A percentile compares a stretch with the other conserved stretches of the same genome.
Evolutionary conservation across 805 yeast genomes (phyloP).

Genomic region (Candida berthetii): DNA sequence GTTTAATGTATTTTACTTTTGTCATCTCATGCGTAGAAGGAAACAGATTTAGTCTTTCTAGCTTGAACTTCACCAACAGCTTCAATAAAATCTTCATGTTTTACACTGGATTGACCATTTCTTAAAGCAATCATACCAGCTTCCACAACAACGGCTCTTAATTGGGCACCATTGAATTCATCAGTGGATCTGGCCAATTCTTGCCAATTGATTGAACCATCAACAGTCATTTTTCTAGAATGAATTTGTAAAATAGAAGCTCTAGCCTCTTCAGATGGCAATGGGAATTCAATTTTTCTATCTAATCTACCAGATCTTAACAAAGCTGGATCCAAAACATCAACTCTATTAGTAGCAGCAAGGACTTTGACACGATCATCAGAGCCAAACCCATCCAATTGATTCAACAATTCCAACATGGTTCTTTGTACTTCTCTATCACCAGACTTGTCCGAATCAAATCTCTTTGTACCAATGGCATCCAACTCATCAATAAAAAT

Average conservation of each 20-base stretch:
- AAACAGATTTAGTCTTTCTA: constrained; percentile 89
- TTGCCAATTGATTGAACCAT: constrained; percentile 91
- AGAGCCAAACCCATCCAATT: constrained; percentile 95
- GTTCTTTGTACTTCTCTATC: constrained; percentile 99
- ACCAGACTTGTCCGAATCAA: constrained; percentile 95
- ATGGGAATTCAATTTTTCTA: constrained; percentile 95
- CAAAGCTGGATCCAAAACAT: constrained; percentile 96
- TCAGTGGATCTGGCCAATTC: constrained; percentile 97
- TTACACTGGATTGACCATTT: constrained; percentile 84
- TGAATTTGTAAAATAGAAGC: constrained; percentile 96
- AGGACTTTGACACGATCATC: constrained; percentile 96
- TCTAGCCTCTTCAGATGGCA: constrained; percentile 96
- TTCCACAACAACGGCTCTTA: constrained; percentile 97
- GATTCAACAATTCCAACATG: constrained; percentile 95
- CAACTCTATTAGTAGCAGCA: constrained; percentile 98
- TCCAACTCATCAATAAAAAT: constrained; percentile 97
- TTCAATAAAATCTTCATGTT: constrained; percentile 97
- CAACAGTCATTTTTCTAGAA: constrained; percentile 94
- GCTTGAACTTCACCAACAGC: constrained; percentile 98
- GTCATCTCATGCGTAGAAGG: constrained; percentile 75
- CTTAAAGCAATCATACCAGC: constrained; percentile 99
- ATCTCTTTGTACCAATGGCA: constrained; percentile 97
- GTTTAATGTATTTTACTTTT: neutral
- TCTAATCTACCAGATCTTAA: constrained; percentile 96
- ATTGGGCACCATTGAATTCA: constrained; percentile 98